These are phyloP conservation scores for Boletus subcaerulescens DNA, from an alignment of 768 basidiomycete genomes.

Conservation along the genomic window DNA sequence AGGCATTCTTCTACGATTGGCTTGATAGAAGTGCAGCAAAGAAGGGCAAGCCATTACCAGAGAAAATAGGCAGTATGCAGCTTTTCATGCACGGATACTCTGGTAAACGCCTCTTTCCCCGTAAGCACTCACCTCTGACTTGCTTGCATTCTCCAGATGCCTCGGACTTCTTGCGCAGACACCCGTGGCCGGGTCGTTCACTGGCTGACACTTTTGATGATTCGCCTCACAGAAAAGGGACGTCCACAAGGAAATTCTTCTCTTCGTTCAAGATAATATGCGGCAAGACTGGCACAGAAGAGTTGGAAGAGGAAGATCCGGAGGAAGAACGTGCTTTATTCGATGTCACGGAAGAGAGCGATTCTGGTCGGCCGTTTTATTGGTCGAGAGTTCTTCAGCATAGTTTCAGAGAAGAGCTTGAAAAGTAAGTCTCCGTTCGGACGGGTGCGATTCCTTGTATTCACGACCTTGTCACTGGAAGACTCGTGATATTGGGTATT, in stretches of 20 bases:
- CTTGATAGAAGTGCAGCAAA: conserved; percentile 77
- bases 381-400: conserved; percentile 79
- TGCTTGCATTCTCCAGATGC: conserved; percentile 52
- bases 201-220: conserved; percentile 86
- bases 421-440: conserved; percentile 55
- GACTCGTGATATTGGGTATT: conserved; percentile 78
- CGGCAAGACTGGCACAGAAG: conserved; percentile 75
- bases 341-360: conserved; percentile 58
- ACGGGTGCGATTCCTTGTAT: conserved; percentile 2
- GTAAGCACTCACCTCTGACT: not conserved
- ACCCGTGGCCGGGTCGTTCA: conserved; percentile 86
- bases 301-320: conserved; percentile 70
- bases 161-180: conserved; percentile 78
- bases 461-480: conserved; percentile 28
- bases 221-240: conserved; percentile 71
- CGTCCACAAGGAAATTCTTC: conserved; percentile 63
- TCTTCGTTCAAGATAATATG: conserved; percentile 76
- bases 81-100: conserved; percentile 82
- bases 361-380: conserved; percentile 64
- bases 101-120: conserved; percentile 38
- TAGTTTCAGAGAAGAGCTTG: conserved; percentile 83
- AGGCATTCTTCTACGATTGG: conserved; percentile 95
- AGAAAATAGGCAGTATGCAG: conserved; percentile 91
- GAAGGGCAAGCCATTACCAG: conserved; percentile 79
- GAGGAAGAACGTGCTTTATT: conserved; percentile 72